Percentiles rank a stretch among this genome's conserved stretches.
Conservation (phyloP, 768 basidiomycete species). For the Amanita thiersii region DNA sequence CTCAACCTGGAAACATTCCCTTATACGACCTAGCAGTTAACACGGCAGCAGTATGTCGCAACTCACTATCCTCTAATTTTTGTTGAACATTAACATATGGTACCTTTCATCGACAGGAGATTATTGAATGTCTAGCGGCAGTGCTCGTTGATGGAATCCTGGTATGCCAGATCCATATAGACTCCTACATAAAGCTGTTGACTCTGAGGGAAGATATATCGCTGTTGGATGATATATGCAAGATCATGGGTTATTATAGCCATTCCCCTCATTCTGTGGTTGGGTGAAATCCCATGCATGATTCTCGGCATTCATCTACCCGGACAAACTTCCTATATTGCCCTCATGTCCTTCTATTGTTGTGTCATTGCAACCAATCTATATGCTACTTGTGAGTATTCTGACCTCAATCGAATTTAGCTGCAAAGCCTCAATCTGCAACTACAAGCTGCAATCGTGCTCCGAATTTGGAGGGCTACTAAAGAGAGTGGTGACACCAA, state of each 20-base stretch:
- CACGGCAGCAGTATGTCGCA: too few relatives aligned
- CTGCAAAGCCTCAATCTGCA: neutral
- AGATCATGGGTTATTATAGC: neutral
- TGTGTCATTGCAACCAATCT: neutral
- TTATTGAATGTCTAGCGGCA: too few relatives aligned
- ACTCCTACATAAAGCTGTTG: neutral
- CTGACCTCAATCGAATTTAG: neutral
- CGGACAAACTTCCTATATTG: too few relatives aligned
- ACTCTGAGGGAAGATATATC: neutral
- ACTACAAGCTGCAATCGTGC: slow-evolving; percentile 2
- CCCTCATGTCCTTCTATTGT: neutral
- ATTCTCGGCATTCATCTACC: neutral
- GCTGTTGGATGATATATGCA: slow-evolving; percentile 1
- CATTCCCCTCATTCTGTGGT: neutral
- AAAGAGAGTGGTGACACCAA: neutral
- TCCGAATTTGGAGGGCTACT: slow-evolving; percentile 1
- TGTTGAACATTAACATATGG: too few relatives aligned
- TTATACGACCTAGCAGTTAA: too few relatives aligned
- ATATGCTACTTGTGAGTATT: slow-evolving; percentile 6
- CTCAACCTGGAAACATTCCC: too few relatives aligned
- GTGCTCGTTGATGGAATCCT: neutral
- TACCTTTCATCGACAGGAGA: too few relatives aligned
- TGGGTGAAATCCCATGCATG: neutral
- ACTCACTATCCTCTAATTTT: too few relatives aligned
- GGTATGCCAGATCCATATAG: neutral